Evolutionary conservation across 345 rosid genomes (phyloP).

Genomic region (Jatropha curcas): DNA sequence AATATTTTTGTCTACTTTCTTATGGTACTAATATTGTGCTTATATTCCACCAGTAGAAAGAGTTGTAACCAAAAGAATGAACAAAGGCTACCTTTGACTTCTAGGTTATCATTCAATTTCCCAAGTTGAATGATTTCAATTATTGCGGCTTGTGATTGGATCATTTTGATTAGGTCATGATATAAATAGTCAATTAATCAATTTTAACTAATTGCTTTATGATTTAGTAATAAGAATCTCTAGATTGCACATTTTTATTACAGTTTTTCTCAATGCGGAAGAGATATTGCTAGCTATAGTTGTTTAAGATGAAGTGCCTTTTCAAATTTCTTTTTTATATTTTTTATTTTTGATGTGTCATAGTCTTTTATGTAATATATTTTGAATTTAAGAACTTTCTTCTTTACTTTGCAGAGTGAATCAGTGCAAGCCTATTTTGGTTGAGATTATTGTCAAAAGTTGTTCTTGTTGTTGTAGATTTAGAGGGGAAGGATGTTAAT

Average conservation of each 20-base stretch:
- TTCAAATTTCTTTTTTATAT: no score
- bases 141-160: no score
- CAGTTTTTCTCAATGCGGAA: neutral
- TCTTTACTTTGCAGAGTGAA: conserved; percentile 65
- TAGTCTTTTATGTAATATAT: neutral
- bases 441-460: conserved; percentile 97
- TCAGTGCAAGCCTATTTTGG: conserved; percentile 84
- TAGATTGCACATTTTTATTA: neutral
- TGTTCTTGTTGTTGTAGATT: conserved; percentile 93
- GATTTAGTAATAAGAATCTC: neutral
- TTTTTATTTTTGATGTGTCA: neutral
- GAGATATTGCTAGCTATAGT: neutral
- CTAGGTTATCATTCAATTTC: no score
- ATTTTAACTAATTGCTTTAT: no score
- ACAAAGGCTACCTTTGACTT: no score
- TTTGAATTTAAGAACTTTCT: conserved; percentile 1
- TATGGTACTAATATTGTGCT: no score
- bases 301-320: neutral
- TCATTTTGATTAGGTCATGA: no score
- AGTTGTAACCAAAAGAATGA: no score
- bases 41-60: no score
- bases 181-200: no score
- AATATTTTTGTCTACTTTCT: no score
- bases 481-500: conserved; percentile 90
- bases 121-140: no score